Evolutionary conservation across 176 grass and related monocot species (phyloP).

Genomic region (Aegilops tauschii): DNA sequence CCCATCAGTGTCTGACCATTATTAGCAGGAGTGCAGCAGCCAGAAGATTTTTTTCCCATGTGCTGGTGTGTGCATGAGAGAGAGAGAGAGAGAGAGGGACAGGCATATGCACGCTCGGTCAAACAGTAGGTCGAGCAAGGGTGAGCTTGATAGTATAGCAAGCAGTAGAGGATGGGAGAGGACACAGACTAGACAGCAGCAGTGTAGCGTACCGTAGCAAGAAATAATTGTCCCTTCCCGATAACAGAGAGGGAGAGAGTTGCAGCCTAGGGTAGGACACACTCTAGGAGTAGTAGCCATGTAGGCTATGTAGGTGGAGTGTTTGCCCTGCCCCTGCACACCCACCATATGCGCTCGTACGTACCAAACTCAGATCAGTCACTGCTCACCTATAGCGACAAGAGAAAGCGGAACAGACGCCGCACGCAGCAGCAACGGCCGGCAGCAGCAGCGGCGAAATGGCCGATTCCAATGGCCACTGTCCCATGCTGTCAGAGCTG

Average conservation of each 20-base stretch:
- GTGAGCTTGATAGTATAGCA: not conserved
- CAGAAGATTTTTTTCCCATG: not conserved
- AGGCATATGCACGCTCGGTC: not conserved
- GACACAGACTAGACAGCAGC: conserved; percentile 20
- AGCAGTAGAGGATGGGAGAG: not conserved
- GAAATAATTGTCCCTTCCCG: conserved; percentile 57
- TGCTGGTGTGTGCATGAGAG: not conserved
- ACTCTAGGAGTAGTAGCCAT: conserved; percentile 17
- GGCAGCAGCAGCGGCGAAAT: not conserved
- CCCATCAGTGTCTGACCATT: conserved; percentile 31
- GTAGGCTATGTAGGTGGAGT: conserved; percentile 41
- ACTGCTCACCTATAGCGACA: conserved; percentile 56
- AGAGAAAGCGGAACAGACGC: conserved; percentile 44
- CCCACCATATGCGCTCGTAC: conserved; percentile 26
- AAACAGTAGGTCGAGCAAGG: conserved; percentile 37
- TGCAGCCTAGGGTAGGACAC: conserved; percentile 23
- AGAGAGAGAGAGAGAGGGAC: not conserved
- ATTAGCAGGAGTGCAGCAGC: conserved; percentile 19
- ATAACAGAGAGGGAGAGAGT: not conserved
- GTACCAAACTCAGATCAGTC: conserved; percentile 53
- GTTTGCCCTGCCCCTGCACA: conserved; percentile 39
- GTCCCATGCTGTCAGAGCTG: conserved; percentile 21
- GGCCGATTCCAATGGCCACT: conserved; percentile 22
- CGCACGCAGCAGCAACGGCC: conserved; percentile 22
- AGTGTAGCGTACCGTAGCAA: conserved; percentile 14